phyloP scores from a whole-genome alignment of 2,329 filamentous ascomycete genomes.

The Beauveria pseudobassiana region DNA sequence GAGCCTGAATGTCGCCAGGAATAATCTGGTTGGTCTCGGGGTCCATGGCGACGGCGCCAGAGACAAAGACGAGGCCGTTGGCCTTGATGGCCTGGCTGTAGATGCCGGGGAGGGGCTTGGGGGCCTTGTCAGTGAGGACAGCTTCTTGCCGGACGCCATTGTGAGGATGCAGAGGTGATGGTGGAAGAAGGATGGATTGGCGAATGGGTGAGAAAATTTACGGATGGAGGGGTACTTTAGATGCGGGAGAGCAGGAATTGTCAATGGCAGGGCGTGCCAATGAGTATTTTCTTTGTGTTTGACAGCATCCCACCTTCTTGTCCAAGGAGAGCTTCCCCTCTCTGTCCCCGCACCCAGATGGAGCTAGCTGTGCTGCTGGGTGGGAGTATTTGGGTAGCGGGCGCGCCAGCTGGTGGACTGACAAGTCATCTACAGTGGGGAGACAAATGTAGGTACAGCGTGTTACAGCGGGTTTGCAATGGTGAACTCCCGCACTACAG shows the following conservation, averaged over 20 bases:
- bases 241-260: not conserved
- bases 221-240: not conserved
- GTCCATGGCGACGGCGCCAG: slow-evolving; percentile 64
- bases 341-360: slow-evolving; percentile 1
- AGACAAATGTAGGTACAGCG: too few relatives aligned
- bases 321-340: not conserved
- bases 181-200: not conserved
- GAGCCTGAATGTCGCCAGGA: slow-evolving; percentile 55
- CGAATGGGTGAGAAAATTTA: not conserved
- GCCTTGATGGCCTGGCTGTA: slow-evolving; percentile 56
- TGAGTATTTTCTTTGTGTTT: not conserved
- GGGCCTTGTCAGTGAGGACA: slow-evolving; percentile 33
- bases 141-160: slow-evolving; percentile 26
- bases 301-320: not conserved
- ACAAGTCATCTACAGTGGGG: not conserved
- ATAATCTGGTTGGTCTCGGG: slow-evolving; percentile 49
- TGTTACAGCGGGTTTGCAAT: not conserved
- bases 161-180: slow-evolving; percentile 9
- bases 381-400: too few relatives aligned
- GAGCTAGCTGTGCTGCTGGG: not conserved
- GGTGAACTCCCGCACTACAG: not conserved
- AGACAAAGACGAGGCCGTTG: slow-evolving; percentile 61
- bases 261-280: not conserved
- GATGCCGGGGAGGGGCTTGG: slow-evolving; percentile 32
- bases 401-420: too few relatives aligned